These are phyloP conservation scores for Mycena amicta DNA, from an alignment of 768 basidiomycete genomes.

Conservation along the genomic window DNA sequence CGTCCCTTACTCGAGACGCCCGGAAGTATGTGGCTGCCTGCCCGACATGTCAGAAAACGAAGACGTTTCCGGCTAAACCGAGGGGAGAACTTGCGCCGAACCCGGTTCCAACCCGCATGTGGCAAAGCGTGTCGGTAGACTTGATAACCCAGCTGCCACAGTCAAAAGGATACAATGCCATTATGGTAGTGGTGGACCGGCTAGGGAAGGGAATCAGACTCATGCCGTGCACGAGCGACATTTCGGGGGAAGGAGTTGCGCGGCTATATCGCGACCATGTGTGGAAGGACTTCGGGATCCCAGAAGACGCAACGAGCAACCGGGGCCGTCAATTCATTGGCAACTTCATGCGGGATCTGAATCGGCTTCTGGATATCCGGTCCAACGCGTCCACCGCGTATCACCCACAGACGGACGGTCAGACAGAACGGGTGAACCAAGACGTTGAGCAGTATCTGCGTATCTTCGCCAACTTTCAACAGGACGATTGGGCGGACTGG, in stretches of 20 bases:
- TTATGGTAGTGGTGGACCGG: background rate
- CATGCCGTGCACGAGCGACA: background rate
- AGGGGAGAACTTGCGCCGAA: background rate
- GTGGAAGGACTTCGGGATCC: too few species aligned
- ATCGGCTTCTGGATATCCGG: background rate
- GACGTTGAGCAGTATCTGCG: too few species aligned
- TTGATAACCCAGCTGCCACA: background rate
- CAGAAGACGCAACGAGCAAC: too few species aligned
- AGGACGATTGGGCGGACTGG: too few species aligned
- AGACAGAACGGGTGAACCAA: too few species aligned
- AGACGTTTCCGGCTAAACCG: background rate
- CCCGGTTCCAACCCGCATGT: background rate
- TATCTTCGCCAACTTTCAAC: background rate
- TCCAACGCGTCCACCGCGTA: too few species aligned
- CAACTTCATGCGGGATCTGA: background rate
- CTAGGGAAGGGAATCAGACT: background rate
- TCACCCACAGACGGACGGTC: too few species aligned
- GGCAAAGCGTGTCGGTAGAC: background rate
- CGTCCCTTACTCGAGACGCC: too few species aligned
- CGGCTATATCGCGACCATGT: background rate
- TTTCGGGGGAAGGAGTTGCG: background rate
- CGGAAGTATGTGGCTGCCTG: background rate
- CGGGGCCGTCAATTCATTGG: background rate
- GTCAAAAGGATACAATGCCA: background rate
- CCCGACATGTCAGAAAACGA: background rate